A percentile compares a stretch with the other conserved stretches of the same genome.
Conservation (phyloP, 495 filamentous ascomycete species). For the Polyplosphaeria fusca region DNA sequence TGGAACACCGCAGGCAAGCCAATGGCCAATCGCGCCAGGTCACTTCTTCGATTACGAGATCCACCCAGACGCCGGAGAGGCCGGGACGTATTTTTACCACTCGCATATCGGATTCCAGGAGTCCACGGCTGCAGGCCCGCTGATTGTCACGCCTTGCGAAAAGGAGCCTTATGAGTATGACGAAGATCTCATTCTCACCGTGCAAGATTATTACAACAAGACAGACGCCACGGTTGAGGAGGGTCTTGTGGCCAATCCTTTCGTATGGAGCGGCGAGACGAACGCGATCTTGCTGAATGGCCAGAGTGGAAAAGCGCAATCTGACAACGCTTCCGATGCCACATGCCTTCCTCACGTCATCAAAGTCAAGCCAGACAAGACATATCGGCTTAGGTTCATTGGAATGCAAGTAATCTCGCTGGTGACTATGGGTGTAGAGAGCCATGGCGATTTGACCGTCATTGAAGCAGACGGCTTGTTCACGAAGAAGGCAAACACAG, state of each 20-base stretch:
- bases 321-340: neutral
- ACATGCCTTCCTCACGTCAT: constrained; percentile 4
- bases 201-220: constrained; percentile 12
- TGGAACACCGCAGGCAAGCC: constrained; percentile 3
- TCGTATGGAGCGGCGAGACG: constrained; percentile 10
- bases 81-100: constrained; percentile 13
- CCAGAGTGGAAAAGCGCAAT: constrained; percentile 6
- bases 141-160: constrained; percentile 6
- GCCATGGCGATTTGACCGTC: neutral
- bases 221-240: constrained; percentile 5
- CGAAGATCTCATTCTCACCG: constrained; percentile 3
- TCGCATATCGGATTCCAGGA: constrained; percentile 10
- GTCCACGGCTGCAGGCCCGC: neutral
- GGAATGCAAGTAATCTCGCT: constrained; percentile 2
- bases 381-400: constrained; percentile 6
- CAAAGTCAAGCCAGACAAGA: constrained; percentile 1
- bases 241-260: constrained; percentile 6
- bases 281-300: constrained; percentile 11
- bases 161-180: constrained; percentile 7
- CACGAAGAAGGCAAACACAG: neutral
- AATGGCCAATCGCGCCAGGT: constrained; percentile 8
- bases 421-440: constrained; percentile 2
- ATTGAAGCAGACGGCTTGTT: constrained; percentile 1
- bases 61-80: constrained; percentile 7
- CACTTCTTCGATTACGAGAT: constrained; percentile 17